Base-by-base conservation (phyloP, 2,329 filamentous ascomycete genomes). In the Pseudogymnoascus sp. region DNA sequence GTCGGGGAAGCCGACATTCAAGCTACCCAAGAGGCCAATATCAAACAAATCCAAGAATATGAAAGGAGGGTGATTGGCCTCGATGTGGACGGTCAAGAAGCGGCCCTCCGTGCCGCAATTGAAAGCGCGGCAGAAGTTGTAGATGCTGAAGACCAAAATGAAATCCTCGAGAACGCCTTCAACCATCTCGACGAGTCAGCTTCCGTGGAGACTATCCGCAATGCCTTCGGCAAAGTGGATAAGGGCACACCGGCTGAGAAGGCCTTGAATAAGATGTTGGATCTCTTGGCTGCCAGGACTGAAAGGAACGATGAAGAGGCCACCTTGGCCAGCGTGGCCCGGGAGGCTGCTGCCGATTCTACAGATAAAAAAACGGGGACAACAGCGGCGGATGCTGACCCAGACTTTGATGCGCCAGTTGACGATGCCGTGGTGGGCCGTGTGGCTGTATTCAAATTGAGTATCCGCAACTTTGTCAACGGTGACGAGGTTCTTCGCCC, bases 1-100 rank as follows among this genome's bases (percentile, higher is more conserved):
- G 86, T 97, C 60, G 83, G 82, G 0, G 82, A 89, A 4, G 81
- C 86, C 4, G 80, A 90, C 60, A 90, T 95, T 65, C 77, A 87
- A 15, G 74, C 76, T 10, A 89, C 94, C n/a, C 93, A 97, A 72
- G 82, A 79, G 21, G 80, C 80, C 12, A 86, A 83, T 63, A 83
- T 84, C 65, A 82, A 79, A 15, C 82, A 83, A 35, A 81, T 92
- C 21, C 85, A 88, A 58, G 82, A 82, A 10, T 90, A 90, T 67
- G 88, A 95, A 72, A 79, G 78, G 39, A 74, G 79, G 12, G 80
- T 90, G 13, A 76, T 86, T 45, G 84, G 80, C 7, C 67, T 86
- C 2, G 48, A 65, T 60, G 37, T 73, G 73, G 73, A 73, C 68
- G 62, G 75, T 76, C 63, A 76, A 75, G 68, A 69, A 73, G 59